A percentile compares a stretch with the other conserved stretches of the same genome.
These are phyloP conservation scores for Aspergillus sp. DNA, from an alignment of 2,329 filamentous ascomycete species.

Conservation along the genomic window DNA sequence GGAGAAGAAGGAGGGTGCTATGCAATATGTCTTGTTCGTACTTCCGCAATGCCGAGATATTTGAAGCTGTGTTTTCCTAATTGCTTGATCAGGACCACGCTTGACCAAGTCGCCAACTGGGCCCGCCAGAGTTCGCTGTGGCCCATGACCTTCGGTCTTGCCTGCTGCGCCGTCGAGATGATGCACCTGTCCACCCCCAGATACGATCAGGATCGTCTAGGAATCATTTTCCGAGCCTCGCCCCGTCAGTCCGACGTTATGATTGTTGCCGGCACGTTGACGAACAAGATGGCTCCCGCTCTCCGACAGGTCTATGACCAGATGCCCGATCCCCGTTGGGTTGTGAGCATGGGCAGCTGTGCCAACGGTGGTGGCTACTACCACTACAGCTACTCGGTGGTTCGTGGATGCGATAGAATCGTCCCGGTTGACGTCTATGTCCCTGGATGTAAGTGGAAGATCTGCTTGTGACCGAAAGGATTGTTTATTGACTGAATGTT, in stretches of 20 bases:
- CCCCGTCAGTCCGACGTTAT: conserved; percentile 87
- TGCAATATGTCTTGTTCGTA: conserved; percentile 51
- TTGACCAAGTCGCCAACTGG: conserved; percentile 81
- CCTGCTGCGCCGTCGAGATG: conserved; percentile 90
- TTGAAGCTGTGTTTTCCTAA: neutral
- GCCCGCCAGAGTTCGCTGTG: conserved; percentile 81
- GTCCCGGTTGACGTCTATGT: conserved; percentile 84
- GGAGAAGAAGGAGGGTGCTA: conserved; percentile 50
- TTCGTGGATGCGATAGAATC: conserved; percentile 73
- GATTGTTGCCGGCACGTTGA: conserved; percentile 89
- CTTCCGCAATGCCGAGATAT: neutral
- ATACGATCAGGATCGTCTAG: conserved; percentile 85
- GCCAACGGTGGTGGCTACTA: conserved; percentile 86
- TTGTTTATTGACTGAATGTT: too few relatives aligned
- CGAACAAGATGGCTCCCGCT: conserved; percentile 94
- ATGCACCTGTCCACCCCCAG: conserved; percentile 89
- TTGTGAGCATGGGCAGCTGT: conserved; percentile 80
- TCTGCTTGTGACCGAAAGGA: too few relatives aligned
- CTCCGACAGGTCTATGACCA: conserved; percentile 90
- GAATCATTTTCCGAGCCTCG: conserved; percentile 87
- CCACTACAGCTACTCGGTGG: conserved; percentile 80
- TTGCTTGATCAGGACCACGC: conserved; percentile 33
- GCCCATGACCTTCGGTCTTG: conserved; percentile 90
- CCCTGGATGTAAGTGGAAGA: conserved; percentile 66
- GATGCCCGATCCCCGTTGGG: conserved; percentile 92